These are phyloP conservation scores for Aspergillus udagawae DNA, from an alignment of 2,329 filamentous ascomycete genomes.

Conservation along the genomic window DNA sequence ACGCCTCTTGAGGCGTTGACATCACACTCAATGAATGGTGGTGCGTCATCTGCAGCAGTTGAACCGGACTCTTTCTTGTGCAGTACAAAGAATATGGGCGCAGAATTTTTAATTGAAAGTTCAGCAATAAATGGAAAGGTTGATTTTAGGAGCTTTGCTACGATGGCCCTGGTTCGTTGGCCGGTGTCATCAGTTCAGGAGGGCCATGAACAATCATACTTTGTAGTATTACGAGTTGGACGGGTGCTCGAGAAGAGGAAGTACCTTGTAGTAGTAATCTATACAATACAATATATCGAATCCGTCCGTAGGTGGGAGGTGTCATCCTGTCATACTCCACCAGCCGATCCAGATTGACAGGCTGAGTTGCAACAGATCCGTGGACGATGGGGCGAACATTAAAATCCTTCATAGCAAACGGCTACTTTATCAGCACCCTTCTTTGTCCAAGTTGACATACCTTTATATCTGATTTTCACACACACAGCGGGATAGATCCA, in stretches of 20 bases:
- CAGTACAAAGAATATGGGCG: neutral
- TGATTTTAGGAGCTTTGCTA: neutral
- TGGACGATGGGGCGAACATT: constrained; percentile 10
- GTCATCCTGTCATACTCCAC: constrained; percentile 19
- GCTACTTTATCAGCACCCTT: neutral
- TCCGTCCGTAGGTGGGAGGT: neutral
- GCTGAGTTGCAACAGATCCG: constrained; percentile 26
- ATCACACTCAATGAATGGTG: neutral
- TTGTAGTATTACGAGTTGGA: neutral
- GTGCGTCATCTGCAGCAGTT: constrained; percentile 1
- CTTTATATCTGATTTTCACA: neutral
- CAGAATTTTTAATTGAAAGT: too few relatives aligned
- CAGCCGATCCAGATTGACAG: constrained; percentile 5
- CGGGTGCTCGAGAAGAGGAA: neutral
- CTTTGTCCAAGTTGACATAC: neutral
- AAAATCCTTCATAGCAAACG: neutral
- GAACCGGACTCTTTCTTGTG: neutral
- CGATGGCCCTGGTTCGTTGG: neutral
- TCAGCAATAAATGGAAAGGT: neutral
- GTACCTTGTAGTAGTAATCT: neutral
- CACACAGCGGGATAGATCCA: neutral
- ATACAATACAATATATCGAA: neutral
- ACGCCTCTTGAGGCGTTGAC: neutral
- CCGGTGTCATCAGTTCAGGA: neutral
- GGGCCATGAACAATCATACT: neutral